A percentile compares a stretch with the other conserved stretches of the same genome.
Evolutionary conservation across 495 filamentous ascomycete genomes (phyloP).

Genomic region (Hyaloscypha hepaticicola): DNA sequence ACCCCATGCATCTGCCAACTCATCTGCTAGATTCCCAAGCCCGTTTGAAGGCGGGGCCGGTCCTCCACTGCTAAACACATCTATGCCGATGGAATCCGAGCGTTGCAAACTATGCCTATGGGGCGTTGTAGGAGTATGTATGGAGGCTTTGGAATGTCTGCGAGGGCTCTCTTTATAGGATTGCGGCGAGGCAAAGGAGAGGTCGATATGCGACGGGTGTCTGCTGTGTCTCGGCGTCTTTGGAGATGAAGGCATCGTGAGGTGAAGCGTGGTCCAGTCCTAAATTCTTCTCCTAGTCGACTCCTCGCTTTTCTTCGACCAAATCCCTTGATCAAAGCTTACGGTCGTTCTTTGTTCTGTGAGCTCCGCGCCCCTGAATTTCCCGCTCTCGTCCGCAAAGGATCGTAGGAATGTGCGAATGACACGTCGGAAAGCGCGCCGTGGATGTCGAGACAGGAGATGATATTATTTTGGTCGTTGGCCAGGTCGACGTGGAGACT

Average conservation of each 20-base stretch:
- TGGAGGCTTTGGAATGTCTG: conserved; percentile 57
- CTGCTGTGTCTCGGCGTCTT: conserved; percentile 65
- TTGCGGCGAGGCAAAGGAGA: conserved; percentile 29
- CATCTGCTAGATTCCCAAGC: conserved; percentile 77
- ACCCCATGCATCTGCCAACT: conserved; percentile 53
- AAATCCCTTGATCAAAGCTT: neutral
- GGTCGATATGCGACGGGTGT: conserved; percentile 52
- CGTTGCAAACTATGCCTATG: conserved; percentile 52
- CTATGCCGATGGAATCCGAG: conserved; percentile 47
- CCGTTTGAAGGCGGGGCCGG: conserved; percentile 45
- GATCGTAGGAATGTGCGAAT: neutral
- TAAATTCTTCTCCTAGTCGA: neutral
- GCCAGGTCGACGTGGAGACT: conserved; percentile 25
- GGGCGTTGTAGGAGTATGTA: conserved; percentile 60
- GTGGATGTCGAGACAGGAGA: conserved; percentile 5
- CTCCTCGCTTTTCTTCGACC: neutral
- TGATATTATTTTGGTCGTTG: conserved; percentile 10
- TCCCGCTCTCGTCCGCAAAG: neutral
- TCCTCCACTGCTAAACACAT: conserved; percentile 43
- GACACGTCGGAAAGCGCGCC: conserved; percentile 25
- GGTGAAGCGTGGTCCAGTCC: conserved; percentile 4
- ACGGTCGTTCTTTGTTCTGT: conserved; percentile 1
- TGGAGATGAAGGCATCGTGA: conserved; percentile 52
- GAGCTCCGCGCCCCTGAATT: neutral
- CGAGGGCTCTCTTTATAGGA: conserved; percentile 32